phyloP scores from a whole-genome alignment of 2,329 filamentous ascomycete species.

The Xylariaceae sp. region DNA sequence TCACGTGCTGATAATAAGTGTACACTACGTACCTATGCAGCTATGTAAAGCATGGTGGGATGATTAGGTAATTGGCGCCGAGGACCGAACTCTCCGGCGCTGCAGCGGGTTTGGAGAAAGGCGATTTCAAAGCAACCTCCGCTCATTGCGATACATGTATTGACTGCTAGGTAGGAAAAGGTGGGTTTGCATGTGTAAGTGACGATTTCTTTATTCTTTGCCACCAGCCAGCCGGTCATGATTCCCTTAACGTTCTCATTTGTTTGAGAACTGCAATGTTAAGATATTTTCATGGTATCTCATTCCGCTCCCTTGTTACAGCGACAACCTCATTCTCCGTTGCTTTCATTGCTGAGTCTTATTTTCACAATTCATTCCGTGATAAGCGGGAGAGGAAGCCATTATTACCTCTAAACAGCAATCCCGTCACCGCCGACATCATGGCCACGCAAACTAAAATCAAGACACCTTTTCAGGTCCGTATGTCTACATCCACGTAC shows the following conservation, averaged over 20 bases:
- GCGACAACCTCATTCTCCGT: slow-evolving; percentile 27
- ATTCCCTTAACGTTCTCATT: slow-evolving; percentile 4
- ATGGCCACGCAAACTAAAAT: slow-evolving; percentile 36
- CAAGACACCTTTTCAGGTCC: slow-evolving; percentile 41
- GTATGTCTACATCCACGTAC: slow-evolving; percentile 20
- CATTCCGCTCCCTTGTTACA: slow-evolving; percentile 30
- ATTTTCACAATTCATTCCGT: slow-evolving; percentile 28
- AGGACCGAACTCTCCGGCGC: slow-evolving; percentile 14
- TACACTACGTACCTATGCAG: too few species aligned
- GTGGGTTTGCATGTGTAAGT: slow-evolving; percentile 32
- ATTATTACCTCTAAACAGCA: slow-evolving; percentile 2
- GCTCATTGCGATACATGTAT: slow-evolving; percentile 27
- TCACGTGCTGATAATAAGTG: slow-evolving; percentile 17
- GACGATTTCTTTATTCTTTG: slow-evolving; percentile 21
- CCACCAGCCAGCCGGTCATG: slow-evolving; percentile 14
- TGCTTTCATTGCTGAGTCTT: slow-evolving; percentile 29
- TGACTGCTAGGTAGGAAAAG: slow-evolving; percentile 1
- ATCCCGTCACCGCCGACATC: slow-evolving; percentile 13
- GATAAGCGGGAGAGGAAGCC: slow-evolving; percentile 26
- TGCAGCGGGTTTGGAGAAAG: slow-evolving; percentile 12
- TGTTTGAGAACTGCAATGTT: slow-evolving; percentile 26
- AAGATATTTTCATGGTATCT: slow-evolving; percentile 30
- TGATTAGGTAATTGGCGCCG: slow-evolving; percentile 14
- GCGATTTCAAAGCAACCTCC: slow-evolving; percentile 44
- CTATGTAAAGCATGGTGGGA: too few species aligned